These are phyloP conservation scores for Coccomyxa subellipsoidea DNA, from an alignment of 163 green algal genomes.

Conservation along the genomic window DNA sequence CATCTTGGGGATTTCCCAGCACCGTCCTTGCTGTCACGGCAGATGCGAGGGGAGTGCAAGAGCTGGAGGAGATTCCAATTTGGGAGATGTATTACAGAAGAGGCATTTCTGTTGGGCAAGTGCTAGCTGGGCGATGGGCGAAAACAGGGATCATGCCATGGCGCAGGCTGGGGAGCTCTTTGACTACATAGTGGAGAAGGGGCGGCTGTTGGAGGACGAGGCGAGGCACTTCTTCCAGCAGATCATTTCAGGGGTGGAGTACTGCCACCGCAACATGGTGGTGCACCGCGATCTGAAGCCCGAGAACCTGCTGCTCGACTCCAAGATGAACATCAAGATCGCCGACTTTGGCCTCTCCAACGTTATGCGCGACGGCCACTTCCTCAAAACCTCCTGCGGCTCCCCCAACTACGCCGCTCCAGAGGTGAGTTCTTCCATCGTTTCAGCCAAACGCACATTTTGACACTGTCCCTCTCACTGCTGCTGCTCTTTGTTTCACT, in stretches of 20 bases:
- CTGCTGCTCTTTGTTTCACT: no score
- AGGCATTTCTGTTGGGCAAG: no score
- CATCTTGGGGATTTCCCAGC: no score
- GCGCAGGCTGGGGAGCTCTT: conserved; percentile 92
- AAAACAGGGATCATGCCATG: no score
- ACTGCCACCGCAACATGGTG: conserved; percentile 97
- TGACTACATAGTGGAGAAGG: conserved; percentile 99
- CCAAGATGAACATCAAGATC: conserved; percentile 76
- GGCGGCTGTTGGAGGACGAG: conserved; percentile 93
- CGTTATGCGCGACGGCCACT: conserved; percentile 98
- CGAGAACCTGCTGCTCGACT: conserved; percentile 97
- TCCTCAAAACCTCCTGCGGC: conserved; percentile 97
- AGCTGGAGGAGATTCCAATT: no score
- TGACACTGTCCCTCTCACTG: no score
- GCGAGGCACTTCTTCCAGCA: conserved; percentile 99
- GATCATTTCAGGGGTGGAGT: conserved; percentile 94
- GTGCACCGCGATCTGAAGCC: conserved; percentile 82
- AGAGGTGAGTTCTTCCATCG: conserved; percentile 78
- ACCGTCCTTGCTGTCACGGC: no score
- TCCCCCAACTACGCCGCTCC: conserved; percentile 98
- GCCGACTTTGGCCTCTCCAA: conserved; percentile 94
- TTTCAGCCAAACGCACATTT: no score
- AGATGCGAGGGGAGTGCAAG: no score
- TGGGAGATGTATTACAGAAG: no score
- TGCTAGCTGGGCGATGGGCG: no score